These are phyloP conservation scores for Saccharomycopsis amapae DNA, from an alignment of 805 yeast species.

Conservation along the genomic window DNA sequence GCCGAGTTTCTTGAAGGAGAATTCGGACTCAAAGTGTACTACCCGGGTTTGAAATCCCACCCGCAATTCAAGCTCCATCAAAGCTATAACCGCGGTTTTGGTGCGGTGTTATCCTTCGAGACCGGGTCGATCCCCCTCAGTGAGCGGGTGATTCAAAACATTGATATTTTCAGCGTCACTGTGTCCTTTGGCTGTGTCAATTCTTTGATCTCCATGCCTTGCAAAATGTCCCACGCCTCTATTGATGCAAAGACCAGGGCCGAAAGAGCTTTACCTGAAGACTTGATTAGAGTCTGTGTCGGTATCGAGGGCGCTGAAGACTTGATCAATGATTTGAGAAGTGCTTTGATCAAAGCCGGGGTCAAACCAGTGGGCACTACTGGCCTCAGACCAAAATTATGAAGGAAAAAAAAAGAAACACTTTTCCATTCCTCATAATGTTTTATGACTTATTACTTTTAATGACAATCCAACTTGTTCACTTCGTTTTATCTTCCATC, in stretches of 20 bases:
- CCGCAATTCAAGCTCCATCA: conserved; percentile 77
- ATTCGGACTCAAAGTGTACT: conserved; percentile 65
- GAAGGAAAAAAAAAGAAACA: background rate
- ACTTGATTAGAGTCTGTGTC: conserved; percentile 79
- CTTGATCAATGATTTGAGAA: conserved; percentile 69
- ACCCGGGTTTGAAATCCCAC: conserved; percentile 76
- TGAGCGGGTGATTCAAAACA: conserved; percentile 66
- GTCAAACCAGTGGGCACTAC: background rate
- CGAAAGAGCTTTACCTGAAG: conserved; percentile 89
- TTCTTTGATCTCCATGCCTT: conserved; percentile 87
- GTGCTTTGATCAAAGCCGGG: conserved; percentile 34
- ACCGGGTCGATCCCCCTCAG: conserved; percentile 67
- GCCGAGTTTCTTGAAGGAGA: conserved; percentile 63
- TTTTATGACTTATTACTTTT: too few species aligned
- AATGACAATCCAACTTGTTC: conserved; percentile 18
- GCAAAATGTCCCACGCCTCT: conserved; percentile 96
- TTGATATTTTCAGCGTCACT: conserved; percentile 77
- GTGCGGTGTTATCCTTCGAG: conserved; percentile 84
- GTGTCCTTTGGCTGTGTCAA: conserved; percentile 94
- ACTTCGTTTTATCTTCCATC: background rate
- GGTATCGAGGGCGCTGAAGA: conserved; percentile 85
- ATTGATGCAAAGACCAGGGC: conserved; percentile 81
- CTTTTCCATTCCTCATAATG: background rate
- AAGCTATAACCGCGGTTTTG: conserved; percentile 74
- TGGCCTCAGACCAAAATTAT: background rate